Evolutionary conservation across 768 basidiomycete genomes (phyloP), one percentile per base, ranked within the genome.

Genomic region (Agrocybe chaxingu): DNA sequence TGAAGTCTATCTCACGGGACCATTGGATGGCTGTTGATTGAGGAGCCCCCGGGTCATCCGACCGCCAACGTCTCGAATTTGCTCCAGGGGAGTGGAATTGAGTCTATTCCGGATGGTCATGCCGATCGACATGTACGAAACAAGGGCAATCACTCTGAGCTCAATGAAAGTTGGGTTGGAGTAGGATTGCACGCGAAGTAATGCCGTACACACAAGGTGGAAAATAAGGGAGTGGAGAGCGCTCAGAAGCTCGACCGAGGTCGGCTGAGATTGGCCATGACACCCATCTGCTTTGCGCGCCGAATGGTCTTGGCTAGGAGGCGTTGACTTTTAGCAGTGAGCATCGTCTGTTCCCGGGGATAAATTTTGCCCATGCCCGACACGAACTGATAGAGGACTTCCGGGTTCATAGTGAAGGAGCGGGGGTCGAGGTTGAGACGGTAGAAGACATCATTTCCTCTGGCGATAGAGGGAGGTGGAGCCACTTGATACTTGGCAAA

Each of bases 231-330:
- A n/a, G 34, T 16, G 42, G 31, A 30, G 16, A 44, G 42, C 42
- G 16, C 13, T 30, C 8, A 33, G 31, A 30, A 44, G 42, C 42
- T 44, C 30, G 24, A 24, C 24, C 11, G 40, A 43, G 61, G 62
- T 58, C 57, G 71, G 62, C 75, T 76, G 57, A 76, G 72, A 12
- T 72, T 57, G 7, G 92, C 88, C 47, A 96, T 80, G 50, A 92
- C 63, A 36, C 95, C 95, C 89, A 96, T 94, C 78, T 86, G 85
- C 70, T 87, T 90, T 51, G 95, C 89, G 52, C 95, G 74, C 40
- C 89, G 83, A 51, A 97, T 86, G 39, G 93, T 89, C 68, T 92
- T 92, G 52, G 82, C 88, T 3, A 97, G 58, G 53, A 76, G 75
- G 39, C 91, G 78, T 66, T 97, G 95, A 48, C 72, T 87, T 69